Conservation (phyloP, 129 eudicot species). For the Flaveria ramosissima region DNA sequence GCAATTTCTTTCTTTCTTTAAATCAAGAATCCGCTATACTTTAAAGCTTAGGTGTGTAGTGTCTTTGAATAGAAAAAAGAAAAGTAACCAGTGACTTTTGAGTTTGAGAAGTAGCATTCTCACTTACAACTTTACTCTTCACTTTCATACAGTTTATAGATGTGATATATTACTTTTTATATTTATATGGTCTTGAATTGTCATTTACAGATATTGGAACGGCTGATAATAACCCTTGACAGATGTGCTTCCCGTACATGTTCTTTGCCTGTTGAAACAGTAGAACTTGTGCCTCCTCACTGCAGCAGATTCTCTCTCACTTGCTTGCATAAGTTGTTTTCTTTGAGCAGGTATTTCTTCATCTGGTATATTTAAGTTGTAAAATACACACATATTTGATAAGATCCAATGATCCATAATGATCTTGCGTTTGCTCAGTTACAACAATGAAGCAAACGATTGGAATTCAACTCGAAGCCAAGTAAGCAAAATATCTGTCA, state of each 20-base stretch:
- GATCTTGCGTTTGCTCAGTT: conserved; percentile 39
- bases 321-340: conserved; percentile 86
- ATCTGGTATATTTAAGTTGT: neutral
- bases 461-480: conserved; percentile 64
- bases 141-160: neutral
- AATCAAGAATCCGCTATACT: neutral
- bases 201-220: conserved; percentile 62
- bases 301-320: conserved; percentile 94
- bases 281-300: conserved; percentile 92
- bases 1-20: neutral
- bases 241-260: conserved; percentile 98
- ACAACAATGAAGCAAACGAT: conserved; percentile 48
- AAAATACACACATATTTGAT: neutral
- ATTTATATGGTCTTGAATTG: conserved; percentile 4
- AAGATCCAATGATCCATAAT: neutral
- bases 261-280: conserved; percentile 91
- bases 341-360: conserved; percentile 73
- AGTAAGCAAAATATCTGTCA: conserved; percentile 75
- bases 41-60: neutral
- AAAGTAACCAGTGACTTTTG: neutral
- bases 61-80: neutral
- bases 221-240: conserved; percentile 80
- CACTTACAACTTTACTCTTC: neutral
- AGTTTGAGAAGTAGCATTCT: neutral
- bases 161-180: neutral